Percentiles rank a stretch among this genome's conserved stretches.
phyloP scores from a whole-genome alignment of 2,329 filamentous ascomycete genomes.

The Helotiales sp. region DNA sequence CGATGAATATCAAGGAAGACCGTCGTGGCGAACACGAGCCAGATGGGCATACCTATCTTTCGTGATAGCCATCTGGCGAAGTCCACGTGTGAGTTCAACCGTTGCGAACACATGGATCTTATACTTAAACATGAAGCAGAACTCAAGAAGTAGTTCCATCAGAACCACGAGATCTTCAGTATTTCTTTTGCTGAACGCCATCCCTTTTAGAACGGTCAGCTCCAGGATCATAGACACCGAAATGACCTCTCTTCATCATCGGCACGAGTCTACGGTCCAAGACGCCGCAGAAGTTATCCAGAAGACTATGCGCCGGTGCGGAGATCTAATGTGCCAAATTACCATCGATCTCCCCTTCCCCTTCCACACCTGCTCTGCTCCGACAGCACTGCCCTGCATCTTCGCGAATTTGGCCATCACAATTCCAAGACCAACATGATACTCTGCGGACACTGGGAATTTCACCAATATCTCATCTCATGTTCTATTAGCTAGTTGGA shows the following conservation, averaged over 20 bases:
- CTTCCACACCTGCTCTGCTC: not conserved
- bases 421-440: not conserved
- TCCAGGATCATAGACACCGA: conserved; percentile 18
- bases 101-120: not conserved
- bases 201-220: conserved; percentile 5
- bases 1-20: conserved; percentile 25
- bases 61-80: conserved; percentile 13
- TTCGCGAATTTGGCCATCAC: not conserved
- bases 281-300: conserved; percentile 15
- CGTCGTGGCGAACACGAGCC: conserved; percentile 26
- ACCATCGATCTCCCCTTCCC: conserved; percentile 6
- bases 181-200: not conserved
- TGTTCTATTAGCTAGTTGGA: conserved; percentile 18
- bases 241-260: conserved; percentile 14
- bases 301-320: conserved; percentile 4
- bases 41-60: conserved; percentile 23
- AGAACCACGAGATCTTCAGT: conserved; percentile 3
- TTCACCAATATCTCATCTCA: conserved; percentile 7
- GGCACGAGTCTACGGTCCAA: not conserved
- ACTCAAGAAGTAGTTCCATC: conserved; percentile 20
- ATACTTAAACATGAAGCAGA: conserved; percentile 5
- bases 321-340: not conserved
- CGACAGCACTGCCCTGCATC: no score
- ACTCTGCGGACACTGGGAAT: not conserved
- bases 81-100: conserved; percentile 23